Base-by-base conservation (phyloP, 495 filamentous ascomycete species). In the Astrothelium macrocarpum region DNA sequence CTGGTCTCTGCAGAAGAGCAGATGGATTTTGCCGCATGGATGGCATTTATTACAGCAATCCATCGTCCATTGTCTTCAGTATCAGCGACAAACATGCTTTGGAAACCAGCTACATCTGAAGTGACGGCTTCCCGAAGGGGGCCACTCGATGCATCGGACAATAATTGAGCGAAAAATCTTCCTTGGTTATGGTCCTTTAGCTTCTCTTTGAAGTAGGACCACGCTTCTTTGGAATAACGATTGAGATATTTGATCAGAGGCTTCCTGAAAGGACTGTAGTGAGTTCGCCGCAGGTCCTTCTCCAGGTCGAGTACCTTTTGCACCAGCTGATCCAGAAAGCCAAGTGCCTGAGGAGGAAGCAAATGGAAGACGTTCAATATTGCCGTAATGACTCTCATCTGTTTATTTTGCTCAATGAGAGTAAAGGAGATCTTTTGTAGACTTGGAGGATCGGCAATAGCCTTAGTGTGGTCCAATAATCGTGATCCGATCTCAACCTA, bases 281-380 rank as follows among this genome's bases (percentile, higher is more conserved):
- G 87, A 1, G 94, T 99, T 67, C 94, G 79, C 25, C 94, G 84
- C 29, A 99, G 78, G 61, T 88, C 88, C 45, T 87, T 82, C 71
- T 99, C 94, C 0, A 99, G 82, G 39, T 93, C 88, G 65, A 97
- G 77, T 18, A 95, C 91, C 53, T 88, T 91, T 68, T 94, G 87
- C 61, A 97, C 86, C 23, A 97, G 82, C 34, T 87, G 81, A 53
- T 91, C 88, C 77, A 97, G 91, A 74, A 97, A 99, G 12, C 88
- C 83, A 45, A 89, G 88, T 14, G 94, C 94, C 11, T 91, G 89
- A 0, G 90, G 81, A 0, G 94, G 94, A 1, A 99, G 78, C 9
- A 97, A 84, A 71, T 99, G 92, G 75, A 97, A 99, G 60, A 97
- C 91, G 69, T 97, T 92, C 71, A 99, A 87, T 25, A 96, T 93